Evolutionary conservation across 78 protist genomes (phyloP).

Genomic region (Guillardia theta): DNA sequence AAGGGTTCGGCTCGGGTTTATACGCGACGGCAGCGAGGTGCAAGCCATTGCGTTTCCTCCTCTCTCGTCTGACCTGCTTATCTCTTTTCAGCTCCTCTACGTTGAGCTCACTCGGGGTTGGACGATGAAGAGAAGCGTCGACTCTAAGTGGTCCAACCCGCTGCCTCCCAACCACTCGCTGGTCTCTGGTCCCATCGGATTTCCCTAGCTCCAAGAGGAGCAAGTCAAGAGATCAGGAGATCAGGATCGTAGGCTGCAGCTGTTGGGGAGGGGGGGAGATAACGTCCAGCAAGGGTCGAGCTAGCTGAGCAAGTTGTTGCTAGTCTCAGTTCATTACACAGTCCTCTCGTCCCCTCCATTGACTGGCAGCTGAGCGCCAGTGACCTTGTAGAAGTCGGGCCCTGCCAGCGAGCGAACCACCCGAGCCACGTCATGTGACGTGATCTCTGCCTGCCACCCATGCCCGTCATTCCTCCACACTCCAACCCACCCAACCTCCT

Average conservation of each 20-base stretch:
- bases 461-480: no score
- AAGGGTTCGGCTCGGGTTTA: background rate
- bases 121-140: background rate
- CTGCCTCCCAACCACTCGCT: background rate
- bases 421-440: background rate
- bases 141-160: background rate
- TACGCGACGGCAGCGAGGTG: background rate
- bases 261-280: background rate
- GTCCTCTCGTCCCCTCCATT: slow-evolving; percentile 25
- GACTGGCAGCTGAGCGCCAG: background rate
- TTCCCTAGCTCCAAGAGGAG: background rate
- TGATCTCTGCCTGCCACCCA: background rate
- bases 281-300: background rate
- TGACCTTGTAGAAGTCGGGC: background rate
- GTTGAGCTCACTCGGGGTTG: background rate
- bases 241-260: background rate
- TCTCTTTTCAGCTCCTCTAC: background rate
- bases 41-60: no score
- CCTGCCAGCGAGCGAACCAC: background rate
- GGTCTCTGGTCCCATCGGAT: background rate
- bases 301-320: background rate
- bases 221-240: background rate
- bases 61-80: no score
- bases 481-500: background rate
- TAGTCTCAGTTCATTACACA: background rate